These are phyloP conservation scores for Trichosporon sp. DNA, from an alignment of 1,284 basidiomycete species.

Conservation along the genomic window DNA sequence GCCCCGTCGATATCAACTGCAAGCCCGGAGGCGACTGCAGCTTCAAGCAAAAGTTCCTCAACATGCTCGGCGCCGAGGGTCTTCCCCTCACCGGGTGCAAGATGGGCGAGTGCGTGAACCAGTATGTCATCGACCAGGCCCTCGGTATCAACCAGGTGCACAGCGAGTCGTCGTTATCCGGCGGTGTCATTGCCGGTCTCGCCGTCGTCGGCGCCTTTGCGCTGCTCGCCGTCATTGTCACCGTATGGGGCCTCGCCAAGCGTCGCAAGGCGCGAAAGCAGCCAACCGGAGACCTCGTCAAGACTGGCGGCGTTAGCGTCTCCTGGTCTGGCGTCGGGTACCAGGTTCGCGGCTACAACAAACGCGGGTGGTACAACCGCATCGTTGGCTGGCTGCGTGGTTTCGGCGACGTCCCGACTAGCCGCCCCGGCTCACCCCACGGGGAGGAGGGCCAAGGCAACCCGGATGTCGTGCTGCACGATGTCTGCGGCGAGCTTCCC, in stretches of 20 bases:
- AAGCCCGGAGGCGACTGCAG: slow-evolving; percentile 65
- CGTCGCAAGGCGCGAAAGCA: slow-evolving; percentile 65
- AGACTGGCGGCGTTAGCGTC: slow-evolving; percentile 63
- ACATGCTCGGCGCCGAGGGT: slow-evolving; percentile 73
- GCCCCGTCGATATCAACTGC: slow-evolving; percentile 65
- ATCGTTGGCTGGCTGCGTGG: slow-evolving; percentile 41
- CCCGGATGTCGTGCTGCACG: slow-evolving; percentile 69
- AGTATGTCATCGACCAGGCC: slow-evolving; percentile 69
- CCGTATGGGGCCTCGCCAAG: slow-evolving; percentile 65
- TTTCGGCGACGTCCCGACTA: slow-evolving; percentile 18
- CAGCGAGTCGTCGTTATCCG: slow-evolving; percentile 59
- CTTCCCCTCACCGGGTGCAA: slow-evolving; percentile 70
- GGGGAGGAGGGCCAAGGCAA: slow-evolving; percentile 30
- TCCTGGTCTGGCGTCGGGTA: slow-evolving; percentile 74
- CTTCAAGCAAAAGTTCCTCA: slow-evolving; percentile 72
- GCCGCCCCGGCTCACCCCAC: background rate
- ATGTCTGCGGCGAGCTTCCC: slow-evolving; percentile 68
- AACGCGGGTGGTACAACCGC: slow-evolving; percentile 21
- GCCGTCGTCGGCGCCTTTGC: slow-evolving; percentile 74
- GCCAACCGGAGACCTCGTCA: slow-evolving; percentile 46
- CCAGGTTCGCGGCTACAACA: slow-evolving; percentile 35
- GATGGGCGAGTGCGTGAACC: slow-evolving; percentile 83
- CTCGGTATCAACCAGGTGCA: slow-evolving; percentile 35
- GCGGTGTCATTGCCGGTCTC: slow-evolving; percentile 83
- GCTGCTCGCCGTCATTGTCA: slow-evolving; percentile 63